phyloP scores from a whole-genome alignment of 2,329 filamentous ascomycete genomes.

The Rugonectria rugulosa region DNA sequence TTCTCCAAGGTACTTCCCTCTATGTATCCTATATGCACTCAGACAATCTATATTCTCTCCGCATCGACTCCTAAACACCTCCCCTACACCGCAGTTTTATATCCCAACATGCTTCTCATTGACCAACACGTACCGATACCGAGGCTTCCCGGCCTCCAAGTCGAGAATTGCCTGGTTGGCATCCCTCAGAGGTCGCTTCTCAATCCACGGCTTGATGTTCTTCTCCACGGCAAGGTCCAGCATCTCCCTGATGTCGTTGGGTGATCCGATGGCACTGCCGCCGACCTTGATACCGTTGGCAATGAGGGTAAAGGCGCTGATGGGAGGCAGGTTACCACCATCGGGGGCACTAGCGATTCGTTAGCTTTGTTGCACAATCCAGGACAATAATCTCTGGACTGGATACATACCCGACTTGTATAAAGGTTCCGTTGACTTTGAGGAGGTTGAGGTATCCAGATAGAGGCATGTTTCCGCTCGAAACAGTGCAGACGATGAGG shows the following conservation, averaged over 20 bases:
- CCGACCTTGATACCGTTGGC: slow-evolving; percentile 61
- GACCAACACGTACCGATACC: slow-evolving; percentile 49
- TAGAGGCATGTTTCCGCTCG: slow-evolving; percentile 27
- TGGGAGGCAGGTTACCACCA: slow-evolving; percentile 61
- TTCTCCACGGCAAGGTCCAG: slow-evolving; percentile 62
- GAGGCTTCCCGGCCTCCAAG: slow-evolving; percentile 59
- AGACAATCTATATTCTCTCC: no score
- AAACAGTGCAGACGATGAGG: slow-evolving; percentile 73
- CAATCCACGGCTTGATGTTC: slow-evolving; percentile 62
- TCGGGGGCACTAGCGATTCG: no score
- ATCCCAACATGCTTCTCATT: neutral
- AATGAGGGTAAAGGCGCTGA: slow-evolving; percentile 56
- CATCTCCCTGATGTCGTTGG: slow-evolving; percentile 64
- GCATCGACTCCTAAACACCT: neutral
- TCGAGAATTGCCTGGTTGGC: slow-evolving; percentile 62
- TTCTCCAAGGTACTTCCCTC: no score
- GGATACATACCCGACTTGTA: neutral
- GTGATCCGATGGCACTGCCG: slow-evolving; percentile 67
- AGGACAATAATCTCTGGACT: no score
- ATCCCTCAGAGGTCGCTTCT: slow-evolving; percentile 59
- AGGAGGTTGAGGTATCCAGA: neutral
- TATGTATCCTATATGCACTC: neutral
- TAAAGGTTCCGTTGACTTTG: neutral
- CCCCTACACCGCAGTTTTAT: neutral
- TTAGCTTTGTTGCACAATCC: no score